A percentile compares a stretch with the other conserved stretches of the same genome.
phyloP scores from a whole-genome alignment of 306 rosid species.

The Dryas drummondii region DNA sequence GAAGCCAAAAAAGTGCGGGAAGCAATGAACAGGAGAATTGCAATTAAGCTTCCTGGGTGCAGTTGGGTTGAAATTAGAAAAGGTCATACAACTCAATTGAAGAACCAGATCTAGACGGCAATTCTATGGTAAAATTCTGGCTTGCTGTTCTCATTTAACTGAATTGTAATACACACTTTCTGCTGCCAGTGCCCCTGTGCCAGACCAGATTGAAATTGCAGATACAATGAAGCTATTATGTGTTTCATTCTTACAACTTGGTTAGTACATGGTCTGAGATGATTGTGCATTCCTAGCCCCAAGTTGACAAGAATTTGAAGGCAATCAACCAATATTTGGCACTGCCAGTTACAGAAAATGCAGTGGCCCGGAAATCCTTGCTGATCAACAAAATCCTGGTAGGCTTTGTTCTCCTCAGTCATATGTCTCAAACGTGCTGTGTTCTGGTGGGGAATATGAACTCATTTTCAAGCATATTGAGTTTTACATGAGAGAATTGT shows the following conservation, averaged over 20 bases:
- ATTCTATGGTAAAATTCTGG: neutral
- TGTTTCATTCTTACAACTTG: neutral
- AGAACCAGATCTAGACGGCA: neutral
- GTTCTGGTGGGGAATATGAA: neutral
- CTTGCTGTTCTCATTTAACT: neutral
- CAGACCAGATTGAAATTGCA: neutral
- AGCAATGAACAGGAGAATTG: constrained; percentile 12
- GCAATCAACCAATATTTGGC: neutral
- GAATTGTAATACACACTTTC: neutral
- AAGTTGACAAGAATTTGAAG: neutral
- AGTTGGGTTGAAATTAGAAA: constrained; percentile 28
- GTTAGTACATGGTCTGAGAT: neutral
- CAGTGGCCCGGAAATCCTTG: neutral
- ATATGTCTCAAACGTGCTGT: neutral
- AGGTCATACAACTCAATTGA: neutral
- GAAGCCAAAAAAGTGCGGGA: constrained; percentile 16
- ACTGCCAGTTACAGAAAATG: neutral
- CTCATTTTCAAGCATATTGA: neutral
- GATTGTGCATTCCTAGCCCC: neutral
- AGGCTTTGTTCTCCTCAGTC: neutral
- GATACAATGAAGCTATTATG: neutral
- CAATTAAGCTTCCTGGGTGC: constrained; percentile 21
- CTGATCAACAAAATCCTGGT: neutral
- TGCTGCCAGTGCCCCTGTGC: neutral
- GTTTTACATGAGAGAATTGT: neutral